Percentiles rank a stretch among this genome's conserved stretches.
Conservation (phyloP, 352 stramenopile genomes). For the Phytopythium cucurbitacearum region DNA sequence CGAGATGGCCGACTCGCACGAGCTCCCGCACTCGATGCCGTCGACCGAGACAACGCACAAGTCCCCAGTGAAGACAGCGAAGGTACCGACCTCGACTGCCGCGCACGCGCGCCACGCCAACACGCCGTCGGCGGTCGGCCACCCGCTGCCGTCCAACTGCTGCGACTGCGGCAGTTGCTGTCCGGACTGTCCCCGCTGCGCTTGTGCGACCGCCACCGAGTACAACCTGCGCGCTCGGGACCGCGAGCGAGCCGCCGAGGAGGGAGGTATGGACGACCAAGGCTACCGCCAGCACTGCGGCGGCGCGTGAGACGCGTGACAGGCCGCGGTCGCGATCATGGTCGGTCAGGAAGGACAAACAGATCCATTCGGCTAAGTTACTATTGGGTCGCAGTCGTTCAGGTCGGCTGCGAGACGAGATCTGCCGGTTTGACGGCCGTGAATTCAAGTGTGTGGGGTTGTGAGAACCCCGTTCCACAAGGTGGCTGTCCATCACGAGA, state of each 20-base stretch:
- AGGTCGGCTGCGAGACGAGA: too few relatives aligned
- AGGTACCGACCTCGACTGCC: background rate
- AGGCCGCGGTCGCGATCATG: too few relatives aligned
- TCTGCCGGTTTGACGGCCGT: too few relatives aligned
- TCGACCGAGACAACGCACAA: too few relatives aligned
- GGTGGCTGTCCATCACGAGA: too few relatives aligned
- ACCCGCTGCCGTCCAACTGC: background rate
- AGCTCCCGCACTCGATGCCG: too few relatives aligned
- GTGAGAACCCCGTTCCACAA: background rate
- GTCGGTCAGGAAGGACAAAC: background rate
- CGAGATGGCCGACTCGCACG: too few relatives aligned
- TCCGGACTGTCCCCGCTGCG: constrained; percentile 10
- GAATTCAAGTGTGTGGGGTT: background rate
- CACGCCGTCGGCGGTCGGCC: constrained; percentile 4
- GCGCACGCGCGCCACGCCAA: constrained; percentile 2
- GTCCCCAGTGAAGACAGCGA: background rate
- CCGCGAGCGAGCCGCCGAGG: constrained; percentile 2
- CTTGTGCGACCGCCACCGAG: constrained; percentile 19
- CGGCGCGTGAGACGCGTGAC: constrained; percentile 1
- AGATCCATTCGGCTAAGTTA: background rate
- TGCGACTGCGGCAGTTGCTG: constrained; percentile 7
- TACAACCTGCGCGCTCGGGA: constrained; percentile 8
- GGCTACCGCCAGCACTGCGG: constrained; percentile 27
- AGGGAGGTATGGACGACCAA: constrained; percentile 34
- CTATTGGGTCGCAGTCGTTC: too few relatives aligned